Evolutionary conservation across 208 protist genomes (phyloP), one percentile per base, ranked within the genome.

Genomic region (Trypanosoma avium): DNA sequence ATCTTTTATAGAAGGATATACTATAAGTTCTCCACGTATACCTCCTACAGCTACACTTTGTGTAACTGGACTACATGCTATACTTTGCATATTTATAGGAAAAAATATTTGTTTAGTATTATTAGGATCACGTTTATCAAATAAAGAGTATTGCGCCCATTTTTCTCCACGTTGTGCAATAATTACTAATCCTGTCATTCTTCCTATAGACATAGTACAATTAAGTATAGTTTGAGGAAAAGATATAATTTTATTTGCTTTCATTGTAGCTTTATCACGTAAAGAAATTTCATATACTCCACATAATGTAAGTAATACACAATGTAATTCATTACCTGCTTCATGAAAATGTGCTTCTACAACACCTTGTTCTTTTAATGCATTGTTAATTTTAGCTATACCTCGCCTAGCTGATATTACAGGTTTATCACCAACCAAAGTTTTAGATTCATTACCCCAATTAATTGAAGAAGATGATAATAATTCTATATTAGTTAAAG

Each of bases 21-120:
- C 66, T 22, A 87, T 43, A 38, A 95, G 61, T 75, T 95, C 88
- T 22, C 88, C 88, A 2, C 88, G 83, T 3, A 58, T 67, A 10
- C 88, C 88, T 36, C 88, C 88, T 1, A 95, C 49, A 15, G 84
- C 88, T n/a, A 92, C 75, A 15, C 67, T 58, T 21, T 66, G 49
- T 10, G 45, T 50, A 9, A 65, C 47, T 3, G 85, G 83, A 47
- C 75, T 89, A 70, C 86, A 90, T 17, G 81, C 61, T 9, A 95
- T 7, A 43, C 72, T 83, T 55, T 92, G 77, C 15, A 90, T 66
- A 5, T 63, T 54, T 1, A 91, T 74, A 29, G 60, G 70, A 0
- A 91, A 72, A 26, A 59, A 15, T 15, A 70, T 38, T 13, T 65
- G 62, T 40, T 58, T 47, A 9, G 36, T 3, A 21, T 56, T 24